Percentiles rank a stretch among this genome's conserved stretches.
Evolutionary conservation across 1,284 basidiomycete genomes (phyloP).

Genomic region (Rugosomyces carneus): DNA sequence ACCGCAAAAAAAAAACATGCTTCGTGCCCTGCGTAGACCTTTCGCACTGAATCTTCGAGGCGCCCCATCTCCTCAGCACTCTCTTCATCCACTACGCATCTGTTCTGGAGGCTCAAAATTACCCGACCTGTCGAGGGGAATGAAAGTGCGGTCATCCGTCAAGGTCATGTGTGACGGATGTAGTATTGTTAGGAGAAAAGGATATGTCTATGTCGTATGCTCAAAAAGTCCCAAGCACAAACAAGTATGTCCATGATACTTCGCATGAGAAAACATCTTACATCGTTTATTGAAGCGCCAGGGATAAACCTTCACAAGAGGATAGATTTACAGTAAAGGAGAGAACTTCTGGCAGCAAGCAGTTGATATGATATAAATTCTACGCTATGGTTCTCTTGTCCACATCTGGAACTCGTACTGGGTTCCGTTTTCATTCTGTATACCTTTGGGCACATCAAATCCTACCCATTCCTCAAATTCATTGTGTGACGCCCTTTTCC

Average conservation of each 20-base stretch:
- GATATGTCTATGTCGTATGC: constrained; percentile 46
- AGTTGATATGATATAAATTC: not conserved
- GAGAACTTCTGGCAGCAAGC: not conserved
- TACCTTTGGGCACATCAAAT: constrained; percentile 69
- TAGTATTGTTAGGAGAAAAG: constrained; percentile 81
- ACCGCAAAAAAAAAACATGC: constrained; percentile 35
- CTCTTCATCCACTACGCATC: constrained; percentile 23
- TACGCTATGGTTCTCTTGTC: constrained; percentile 37
- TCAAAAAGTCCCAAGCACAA: constrained; percentile 67
- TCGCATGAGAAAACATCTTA: constrained; percentile 37
- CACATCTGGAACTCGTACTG: constrained; percentile 93
- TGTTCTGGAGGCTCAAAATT: constrained; percentile 23
- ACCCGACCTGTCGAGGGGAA: constrained; percentile 58
- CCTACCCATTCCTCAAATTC: constrained; percentile 74
- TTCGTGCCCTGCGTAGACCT: constrained; percentile 49
- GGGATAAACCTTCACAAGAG: too few relatives aligned
- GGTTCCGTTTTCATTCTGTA: constrained; percentile 76
- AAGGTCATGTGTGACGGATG: constrained; percentile 92
- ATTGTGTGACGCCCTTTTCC: constrained; percentile 55
- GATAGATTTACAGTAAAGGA: too few relatives aligned
- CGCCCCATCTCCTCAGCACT: constrained; percentile 29
- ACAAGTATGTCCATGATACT: constrained; percentile 61
- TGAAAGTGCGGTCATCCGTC: constrained; percentile 95
- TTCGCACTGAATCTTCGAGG: constrained; percentile 46
- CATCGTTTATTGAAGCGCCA: constrained; percentile 45